Conservation (phyloP, 2,329 filamentous ascomycete species). For the Colletotrichum nymphaeae region DNA sequence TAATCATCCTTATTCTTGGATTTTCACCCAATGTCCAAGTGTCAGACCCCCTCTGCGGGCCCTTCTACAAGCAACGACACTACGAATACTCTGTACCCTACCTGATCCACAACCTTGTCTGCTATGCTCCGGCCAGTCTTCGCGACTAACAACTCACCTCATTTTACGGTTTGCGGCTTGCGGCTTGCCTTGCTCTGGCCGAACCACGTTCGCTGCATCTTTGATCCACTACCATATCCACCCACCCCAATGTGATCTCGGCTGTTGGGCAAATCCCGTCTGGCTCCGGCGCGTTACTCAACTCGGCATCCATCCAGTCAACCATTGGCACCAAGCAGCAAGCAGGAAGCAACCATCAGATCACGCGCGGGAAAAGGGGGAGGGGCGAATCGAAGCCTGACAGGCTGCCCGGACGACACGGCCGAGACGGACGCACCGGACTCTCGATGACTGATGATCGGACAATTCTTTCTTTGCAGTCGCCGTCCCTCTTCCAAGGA, state of each 20-base stretch:
- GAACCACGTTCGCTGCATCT: not conserved
- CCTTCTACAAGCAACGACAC: not conserved
- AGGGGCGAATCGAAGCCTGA: not conserved
- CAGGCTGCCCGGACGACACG: conserved; percentile 25
- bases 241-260: conserved; percentile 16
- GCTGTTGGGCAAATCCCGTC: conserved; percentile 26
- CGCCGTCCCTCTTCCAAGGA: not conserved
- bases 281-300: conserved; percentile 18
- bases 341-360: not conserved
- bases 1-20: not conserved
- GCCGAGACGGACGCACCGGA: conserved; percentile 25
- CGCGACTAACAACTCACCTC: not conserved
- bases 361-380: conserved; percentile 25
- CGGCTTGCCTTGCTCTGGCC: conserved; percentile 1
- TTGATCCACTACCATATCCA: conserved; percentile 9
- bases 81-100: not conserved
- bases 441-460: conserved; percentile 19
- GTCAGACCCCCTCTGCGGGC: conserved; percentile 2
- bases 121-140: not conserved
- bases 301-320: conserved; percentile 6
- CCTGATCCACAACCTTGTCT: not conserved
- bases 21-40: conserved; percentile 10
- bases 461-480: conserved; percentile 1
- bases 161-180: not conserved
- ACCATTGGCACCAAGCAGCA: not conserved